A percentile compares a stretch with the other conserved stretches of the same genome.
Conservation (phyloP, 192 early-diverging fungal genomes). For the Blastocladiella britannica region DNA sequence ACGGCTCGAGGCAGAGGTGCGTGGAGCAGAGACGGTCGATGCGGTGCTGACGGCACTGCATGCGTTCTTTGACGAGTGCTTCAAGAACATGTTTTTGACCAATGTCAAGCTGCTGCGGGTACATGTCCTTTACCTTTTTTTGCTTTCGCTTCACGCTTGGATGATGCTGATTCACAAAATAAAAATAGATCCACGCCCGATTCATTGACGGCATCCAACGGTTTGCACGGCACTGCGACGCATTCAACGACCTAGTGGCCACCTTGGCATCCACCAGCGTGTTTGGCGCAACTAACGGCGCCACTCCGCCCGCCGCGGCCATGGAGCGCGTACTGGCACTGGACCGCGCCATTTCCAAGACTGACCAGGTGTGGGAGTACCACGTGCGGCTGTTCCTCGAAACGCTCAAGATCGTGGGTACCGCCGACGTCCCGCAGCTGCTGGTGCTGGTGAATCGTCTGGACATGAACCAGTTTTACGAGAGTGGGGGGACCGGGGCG, state of each 20-base stretch:
- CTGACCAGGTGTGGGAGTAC: conserved; percentile 37
- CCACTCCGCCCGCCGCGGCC: conserved; percentile 3
- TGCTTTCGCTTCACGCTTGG: no score
- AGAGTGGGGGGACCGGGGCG: no score
- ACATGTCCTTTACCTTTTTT: conserved; percentile 16
- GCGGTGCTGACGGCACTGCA: conserved; percentile 59
- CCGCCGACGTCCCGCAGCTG: conserved; percentile 40
- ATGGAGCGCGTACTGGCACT: background rate
- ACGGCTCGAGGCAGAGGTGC: conserved; percentile 38
- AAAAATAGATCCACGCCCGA: background rate
- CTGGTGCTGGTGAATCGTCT: conserved; percentile 38
- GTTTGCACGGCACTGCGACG: background rate
- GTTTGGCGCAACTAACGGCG: conserved; percentile 8
- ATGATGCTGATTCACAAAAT: no score
- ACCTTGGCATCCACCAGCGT: no score
- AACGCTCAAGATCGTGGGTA: conserved; percentile 56
- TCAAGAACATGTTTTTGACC: conserved; percentile 79
- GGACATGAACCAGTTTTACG: conserved; percentile 64
- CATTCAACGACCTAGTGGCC: no score
- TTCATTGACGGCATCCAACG: background rate
- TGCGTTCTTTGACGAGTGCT: conserved; percentile 64
- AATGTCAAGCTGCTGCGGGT: conserved; percentile 63
- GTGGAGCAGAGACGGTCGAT: conserved; percentile 58
- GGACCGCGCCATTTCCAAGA: conserved; percentile 18
- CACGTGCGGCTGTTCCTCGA: conserved; percentile 53